These are phyloP conservation scores for Elymus sibiricus DNA, from an alignment of 176 grass and related monocot species.

Conservation along the genomic window DNA sequence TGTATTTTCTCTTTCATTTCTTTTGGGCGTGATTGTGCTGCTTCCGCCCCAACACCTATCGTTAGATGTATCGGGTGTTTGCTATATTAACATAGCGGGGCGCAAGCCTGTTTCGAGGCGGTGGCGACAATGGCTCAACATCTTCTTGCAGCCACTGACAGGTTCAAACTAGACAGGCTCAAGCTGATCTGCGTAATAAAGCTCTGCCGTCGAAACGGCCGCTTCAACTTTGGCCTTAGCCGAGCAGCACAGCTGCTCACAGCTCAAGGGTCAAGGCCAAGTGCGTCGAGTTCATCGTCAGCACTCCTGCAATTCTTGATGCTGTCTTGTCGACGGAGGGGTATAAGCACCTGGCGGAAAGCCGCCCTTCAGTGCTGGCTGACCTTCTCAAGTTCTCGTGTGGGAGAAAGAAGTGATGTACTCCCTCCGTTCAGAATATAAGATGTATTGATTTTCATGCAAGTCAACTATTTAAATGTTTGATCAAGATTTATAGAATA, in stretches of 20 bases:
- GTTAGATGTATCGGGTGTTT: too few relatives aligned
- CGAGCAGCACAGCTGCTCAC: slow-evolving; percentile 6
- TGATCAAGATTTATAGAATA: too few relatives aligned
- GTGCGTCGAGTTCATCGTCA: slow-evolving; percentile 20
- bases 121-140: too few relatives aligned
- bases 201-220: background rate
- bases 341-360: background rate
- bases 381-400: background rate
- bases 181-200: slow-evolving; percentile 10
- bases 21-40: too few relatives aligned
- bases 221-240: slow-evolving; percentile 25
- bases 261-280: slow-evolving; percentile 26
- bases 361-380: background rate
- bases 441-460: too few relatives aligned
- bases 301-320: background rate
- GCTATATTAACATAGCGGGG: too few relatives aligned
- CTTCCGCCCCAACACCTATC: too few relatives aligned
- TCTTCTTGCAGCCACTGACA: slow-evolving; percentile 29
- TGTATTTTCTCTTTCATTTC: too few relatives aligned
- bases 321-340: slow-evolving; percentile 20
- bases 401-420: background rate
- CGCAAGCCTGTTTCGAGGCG: too few relatives aligned
- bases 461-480: too few relatives aligned
- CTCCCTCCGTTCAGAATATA: too few relatives aligned
- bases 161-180: slow-evolving; percentile 21